Evolutionary conservation across 1,284 basidiomycete species (phyloP).

Genomic region (Fomitopsis schrenkii): DNA sequence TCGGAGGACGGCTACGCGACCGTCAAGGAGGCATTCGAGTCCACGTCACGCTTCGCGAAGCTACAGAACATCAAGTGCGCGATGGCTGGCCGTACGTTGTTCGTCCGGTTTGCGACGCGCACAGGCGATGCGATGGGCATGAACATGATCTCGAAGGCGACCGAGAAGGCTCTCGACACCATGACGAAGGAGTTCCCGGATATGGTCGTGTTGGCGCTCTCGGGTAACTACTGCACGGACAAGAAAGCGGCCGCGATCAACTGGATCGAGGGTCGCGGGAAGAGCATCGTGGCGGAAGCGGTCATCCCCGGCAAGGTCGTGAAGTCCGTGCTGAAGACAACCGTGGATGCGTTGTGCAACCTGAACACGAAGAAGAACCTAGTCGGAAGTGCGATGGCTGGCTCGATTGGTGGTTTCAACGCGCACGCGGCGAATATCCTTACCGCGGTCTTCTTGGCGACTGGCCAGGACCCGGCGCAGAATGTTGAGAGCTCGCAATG

Average conservation of each 20-base stretch:
- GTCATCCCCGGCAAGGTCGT: constrained; percentile 89
- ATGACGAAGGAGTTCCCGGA: constrained; percentile 85
- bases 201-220: constrained; percentile 92
- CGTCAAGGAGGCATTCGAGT: constrained; percentile 89
- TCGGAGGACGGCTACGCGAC: constrained; percentile 75
- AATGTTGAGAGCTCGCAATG: constrained; percentile 99
- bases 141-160: constrained; percentile 99
- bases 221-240: constrained; percentile 99
- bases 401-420: constrained; percentile 96
- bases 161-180: constrained; percentile 87
- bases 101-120: constrained; percentile 91
- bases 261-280: constrained; percentile 99
- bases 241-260: constrained; percentile 99
- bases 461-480: constrained; percentile 98
- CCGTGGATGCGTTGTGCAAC: constrained; percentile 86
- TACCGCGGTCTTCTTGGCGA: constrained; percentile 94
- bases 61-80: constrained; percentile 81
- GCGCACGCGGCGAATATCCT: constrained; percentile 98
- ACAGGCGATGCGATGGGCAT: constrained; percentile 99
- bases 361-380: constrained; percentile 98
- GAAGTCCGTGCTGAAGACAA: constrained; percentile 92
- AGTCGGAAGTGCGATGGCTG: constrained; percentile 97
- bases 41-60: constrained; percentile 88
- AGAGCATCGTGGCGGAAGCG: constrained; percentile 96
- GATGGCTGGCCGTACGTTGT: constrained; percentile 89